Evolutionary conservation across 345 rosid genomes (phyloP).

Genomic region (Anacardium occidentale): DNA sequence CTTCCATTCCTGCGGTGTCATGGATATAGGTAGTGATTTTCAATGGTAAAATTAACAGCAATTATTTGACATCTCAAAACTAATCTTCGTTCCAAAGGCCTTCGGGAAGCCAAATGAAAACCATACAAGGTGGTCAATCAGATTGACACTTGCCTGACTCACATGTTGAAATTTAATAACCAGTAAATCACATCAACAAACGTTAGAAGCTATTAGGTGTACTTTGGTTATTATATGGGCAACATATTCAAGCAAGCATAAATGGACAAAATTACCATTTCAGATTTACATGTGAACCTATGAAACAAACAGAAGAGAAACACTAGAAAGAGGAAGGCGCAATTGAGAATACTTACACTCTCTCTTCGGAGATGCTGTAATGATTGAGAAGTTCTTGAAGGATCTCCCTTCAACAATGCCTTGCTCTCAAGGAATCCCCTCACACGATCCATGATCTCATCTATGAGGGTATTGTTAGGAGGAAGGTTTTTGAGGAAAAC

Average conservation of each 20-base stretch:
- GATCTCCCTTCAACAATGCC: slow-evolving; percentile 86
- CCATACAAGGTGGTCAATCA: neutral
- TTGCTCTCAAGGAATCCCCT: slow-evolving; percentile 83
- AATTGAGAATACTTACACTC: slow-evolving; percentile 43
- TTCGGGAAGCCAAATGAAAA: neutral
- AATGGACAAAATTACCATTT: neutral
- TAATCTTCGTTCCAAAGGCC: neutral
- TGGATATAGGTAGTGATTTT: neutral
- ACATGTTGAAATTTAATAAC: neutral
- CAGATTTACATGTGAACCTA: neutral
- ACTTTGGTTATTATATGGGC: neutral
- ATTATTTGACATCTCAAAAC: neutral
- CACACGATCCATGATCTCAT: slow-evolving; percentile 88
- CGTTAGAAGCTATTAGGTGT: neutral
- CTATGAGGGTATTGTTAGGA: slow-evolving; percentile 80
- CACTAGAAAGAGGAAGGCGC: neutral
- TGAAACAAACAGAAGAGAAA: neutral
- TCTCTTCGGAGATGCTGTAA: slow-evolving; percentile 70
- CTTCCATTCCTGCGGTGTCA: slow-evolving; percentile 71
- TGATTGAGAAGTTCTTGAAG: slow-evolving; percentile 59
- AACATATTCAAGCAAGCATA: neutral
- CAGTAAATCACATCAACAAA: neutral
- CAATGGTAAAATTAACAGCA: neutral
- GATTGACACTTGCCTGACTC: neutral
- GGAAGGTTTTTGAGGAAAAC: slow-evolving; percentile 87